phyloP scores from a whole-genome alignment of 768 basidiomycete genomes.

The Galerina sulciceps region DNA sequence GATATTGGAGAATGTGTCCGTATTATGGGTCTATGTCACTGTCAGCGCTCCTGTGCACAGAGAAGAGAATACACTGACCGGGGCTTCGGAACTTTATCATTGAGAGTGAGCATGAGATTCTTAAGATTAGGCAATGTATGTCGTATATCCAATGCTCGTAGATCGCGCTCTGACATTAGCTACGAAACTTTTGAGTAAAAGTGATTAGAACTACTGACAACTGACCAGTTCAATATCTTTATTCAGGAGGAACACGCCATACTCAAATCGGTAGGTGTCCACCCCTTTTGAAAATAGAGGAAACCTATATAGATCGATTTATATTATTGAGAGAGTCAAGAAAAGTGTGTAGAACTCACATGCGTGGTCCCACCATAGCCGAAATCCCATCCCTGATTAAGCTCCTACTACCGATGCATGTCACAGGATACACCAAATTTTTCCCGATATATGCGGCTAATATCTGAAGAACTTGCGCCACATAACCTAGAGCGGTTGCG shows the following conservation, averaged over 20 bases:
- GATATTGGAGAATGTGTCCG: conserved; percentile 30
- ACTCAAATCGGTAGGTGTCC: conserved; percentile 96
- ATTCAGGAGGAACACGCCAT: conserved; percentile 95
- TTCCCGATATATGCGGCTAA: conserved; percentile 81
- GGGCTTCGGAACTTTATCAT: conserved; percentile 57
- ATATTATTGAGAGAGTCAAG: conserved; percentile 1
- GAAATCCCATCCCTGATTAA: conserved; percentile 92
- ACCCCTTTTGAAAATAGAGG: conserved; percentile 94
- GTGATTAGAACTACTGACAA: background rate
- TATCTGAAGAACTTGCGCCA: conserved; percentile 84
- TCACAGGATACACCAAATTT: conserved; percentile 85
- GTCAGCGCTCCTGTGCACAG: background rate
- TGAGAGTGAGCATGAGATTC: conserved; percentile 86
- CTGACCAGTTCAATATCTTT: conserved; percentile 95
- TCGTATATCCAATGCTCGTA: conserved; percentile 89
- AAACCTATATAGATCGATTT: conserved; percentile 59
- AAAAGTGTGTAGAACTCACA: conserved; percentile 54
- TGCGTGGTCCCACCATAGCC: conserved; percentile 92
- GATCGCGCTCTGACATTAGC: conserved; percentile 91
- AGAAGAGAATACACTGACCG: conserved; percentile 41
- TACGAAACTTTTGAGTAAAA: conserved; percentile 34
- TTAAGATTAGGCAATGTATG: conserved; percentile 98
- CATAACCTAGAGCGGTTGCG: conserved; percentile 90
- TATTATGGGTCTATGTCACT: conserved; percentile 13
- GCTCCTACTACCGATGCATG: conserved; percentile 88